Base-by-base conservation (phyloP, 2,329 filamentous ascomycete genomes). In the Colletotrichum musae region DNA sequence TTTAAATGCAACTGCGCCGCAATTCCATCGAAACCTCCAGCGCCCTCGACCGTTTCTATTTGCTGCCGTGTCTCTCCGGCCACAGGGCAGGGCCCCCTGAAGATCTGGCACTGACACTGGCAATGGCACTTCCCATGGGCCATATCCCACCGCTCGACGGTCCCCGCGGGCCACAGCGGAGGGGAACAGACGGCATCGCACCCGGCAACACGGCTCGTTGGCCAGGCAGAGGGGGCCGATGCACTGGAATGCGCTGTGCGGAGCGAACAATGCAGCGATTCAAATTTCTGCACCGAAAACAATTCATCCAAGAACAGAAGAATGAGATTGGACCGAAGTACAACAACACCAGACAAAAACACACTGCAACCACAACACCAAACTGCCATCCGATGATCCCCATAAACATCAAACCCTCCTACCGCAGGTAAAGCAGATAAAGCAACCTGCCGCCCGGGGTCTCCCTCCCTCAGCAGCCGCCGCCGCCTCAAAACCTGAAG, bases 1-100 rank as follows among this genome's bases (percentile, higher is more conserved):
- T 39, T 51, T 28, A 68, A 32, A 47, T 64, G 61, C 43, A 54
- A 60, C 50, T 60, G 62, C 66, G 54, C 54, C 48, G 16, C 50
- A 61, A 56, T 64, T 64, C 39, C 32, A 43, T 24, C 51, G 36
- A 57, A 58, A 52, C 45, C 41, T 16, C 18, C 58, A 24, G n/a
- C 9, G 21, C 7, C 13, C 39, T 36, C 15, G 16, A 24, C 28
- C 39, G 15, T 45, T 52, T 15, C 36, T 43, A 28, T 54, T 62
- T 54, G 59, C 39, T 53, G 36, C 21, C 26, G 24, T 28, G 50
- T 36, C 12, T 18, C 56, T 2, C 18, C 18, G 10, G 7, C 16
- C 48, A n/a, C n/a, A n/a, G n/a, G n/a, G n/a, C n/a, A n/a, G n/a
- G 10, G 7, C 16, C 48, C 24, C 24, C 48, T 52, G 48, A 52